Conservation (phyloP, 2,329 filamentous ascomycete species). For the Colletotrichum truncatum region DNA sequence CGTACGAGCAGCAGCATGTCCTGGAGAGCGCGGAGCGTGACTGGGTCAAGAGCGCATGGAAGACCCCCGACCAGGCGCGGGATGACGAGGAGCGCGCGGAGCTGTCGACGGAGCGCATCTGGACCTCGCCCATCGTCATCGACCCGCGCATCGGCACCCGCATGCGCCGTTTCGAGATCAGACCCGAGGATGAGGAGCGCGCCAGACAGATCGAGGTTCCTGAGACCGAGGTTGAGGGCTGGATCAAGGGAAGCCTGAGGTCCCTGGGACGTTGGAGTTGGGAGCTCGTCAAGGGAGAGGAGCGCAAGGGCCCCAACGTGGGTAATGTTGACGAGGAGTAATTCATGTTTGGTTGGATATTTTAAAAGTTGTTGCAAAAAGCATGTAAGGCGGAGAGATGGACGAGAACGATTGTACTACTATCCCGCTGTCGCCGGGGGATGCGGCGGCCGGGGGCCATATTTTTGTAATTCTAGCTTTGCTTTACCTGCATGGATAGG, state of each 20-base stretch:
- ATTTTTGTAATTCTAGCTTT: slow-evolving; percentile 26
- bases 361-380: neutral
- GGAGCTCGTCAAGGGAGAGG: slow-evolving; percentile 44
- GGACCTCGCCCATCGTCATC: slow-evolving; percentile 77
- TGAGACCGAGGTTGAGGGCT: slow-evolving; percentile 75
- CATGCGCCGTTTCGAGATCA: slow-evolving; percentile 83
- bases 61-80: slow-evolving; percentile 56
- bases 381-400: neutral
- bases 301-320: slow-evolving; percentile 52
- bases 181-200: slow-evolving; percentile 73
- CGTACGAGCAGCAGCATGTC: slow-evolving; percentile 69
- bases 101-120: slow-evolving; percentile 73
- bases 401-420: slow-evolving; percentile 2
- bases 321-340: slow-evolving; percentile 46
- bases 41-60: slow-evolving; percentile 85
- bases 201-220: slow-evolving; percentile 70
- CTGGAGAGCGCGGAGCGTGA: slow-evolving; percentile 79
- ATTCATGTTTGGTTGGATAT: neutral
- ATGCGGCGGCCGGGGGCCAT: neutral
- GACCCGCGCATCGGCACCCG: slow-evolving; percentile 79
- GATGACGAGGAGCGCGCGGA: slow-evolving; percentile 45
- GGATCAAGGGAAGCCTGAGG: slow-evolving; percentile 69
- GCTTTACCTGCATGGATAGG: slow-evolving; percentile 3
- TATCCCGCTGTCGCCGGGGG: neutral
- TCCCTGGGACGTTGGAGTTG: slow-evolving; percentile 62